A percentile compares a stretch with the other conserved stretches of the same genome.
Conservation (phyloP, 2,329 filamentous ascomycete genomes). For the Xylaria sp. region DNA sequence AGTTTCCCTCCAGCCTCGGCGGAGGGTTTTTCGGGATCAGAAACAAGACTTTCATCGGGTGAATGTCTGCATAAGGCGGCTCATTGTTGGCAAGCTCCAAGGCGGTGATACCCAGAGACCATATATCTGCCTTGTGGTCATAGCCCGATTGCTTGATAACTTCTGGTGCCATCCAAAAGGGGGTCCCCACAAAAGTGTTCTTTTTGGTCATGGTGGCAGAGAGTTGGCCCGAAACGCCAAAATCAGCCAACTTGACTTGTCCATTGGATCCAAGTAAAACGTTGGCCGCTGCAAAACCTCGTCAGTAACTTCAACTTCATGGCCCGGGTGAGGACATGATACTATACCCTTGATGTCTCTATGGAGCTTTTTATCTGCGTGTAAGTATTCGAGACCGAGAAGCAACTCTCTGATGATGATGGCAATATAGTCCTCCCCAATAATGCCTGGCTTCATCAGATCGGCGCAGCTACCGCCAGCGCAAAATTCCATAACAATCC, state of each 20-base stretch:
- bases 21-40: slow-evolving; percentile 92
- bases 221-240: slow-evolving; percentile 92
- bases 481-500: slow-evolving; percentile 99
- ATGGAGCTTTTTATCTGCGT: slow-evolving; percentile 92
- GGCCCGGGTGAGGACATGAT: neutral
- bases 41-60: slow-evolving; percentile 97
- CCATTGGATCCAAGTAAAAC: slow-evolving; percentile 83
- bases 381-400: slow-evolving; percentile 84
- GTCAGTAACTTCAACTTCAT: slow-evolving; percentile 19
- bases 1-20: slow-evolving; percentile 73
- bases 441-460: slow-evolving; percentile 86
- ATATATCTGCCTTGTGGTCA: slow-evolving; percentile 96
- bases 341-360: slow-evolving; percentile 82
- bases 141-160: slow-evolving; percentile 98
- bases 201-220: slow-evolving; percentile 99
- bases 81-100: slow-evolving; percentile 88
- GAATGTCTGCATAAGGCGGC: slow-evolving; percentile 91
- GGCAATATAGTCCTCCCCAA: slow-evolving; percentile 92
- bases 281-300: slow-evolving; percentile 66
- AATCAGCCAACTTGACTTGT: slow-evolving; percentile 95
- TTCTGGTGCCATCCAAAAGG: slow-evolving; percentile 99
- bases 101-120: slow-evolving; percentile 92
- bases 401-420: slow-evolving; percentile 90
- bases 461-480: slow-evolving; percentile 94
- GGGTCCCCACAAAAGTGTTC: slow-evolving; percentile 96